phyloP scores from a whole-genome alignment of 441 rosid genomes.

The Sinapis alba region DNA sequence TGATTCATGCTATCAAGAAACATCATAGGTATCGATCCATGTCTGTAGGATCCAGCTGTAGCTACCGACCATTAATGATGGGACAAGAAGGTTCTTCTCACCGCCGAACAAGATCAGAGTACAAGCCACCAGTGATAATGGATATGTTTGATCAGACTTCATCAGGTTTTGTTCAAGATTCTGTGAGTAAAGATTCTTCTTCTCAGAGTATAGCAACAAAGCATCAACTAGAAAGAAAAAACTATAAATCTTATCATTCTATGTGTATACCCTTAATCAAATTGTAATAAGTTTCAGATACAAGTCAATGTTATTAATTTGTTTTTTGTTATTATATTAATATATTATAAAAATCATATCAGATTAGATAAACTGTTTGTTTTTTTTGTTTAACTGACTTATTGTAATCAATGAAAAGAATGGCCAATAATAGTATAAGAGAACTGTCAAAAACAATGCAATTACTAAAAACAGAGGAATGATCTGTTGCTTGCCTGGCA shows the following conservation, averaged over 20 bases:
- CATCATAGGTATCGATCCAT: slow-evolving; percentile 45
- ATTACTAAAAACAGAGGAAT: slow-evolving; percentile 18
- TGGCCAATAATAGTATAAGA: slow-evolving; percentile 29
- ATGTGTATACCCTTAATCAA: too few species aligned
- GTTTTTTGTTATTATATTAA: background rate
- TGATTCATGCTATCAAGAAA: slow-evolving; percentile 57
- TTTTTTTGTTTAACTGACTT: background rate
- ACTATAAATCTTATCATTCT: background rate
- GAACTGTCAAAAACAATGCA: slow-evolving; percentile 12
- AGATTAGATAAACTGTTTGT: background rate
- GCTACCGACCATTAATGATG: slow-evolving; percentile 56
- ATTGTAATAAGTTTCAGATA: background rate
- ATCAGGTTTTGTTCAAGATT: slow-evolving; percentile 28
- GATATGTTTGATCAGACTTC: slow-evolving; percentile 33
- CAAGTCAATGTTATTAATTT: background rate
- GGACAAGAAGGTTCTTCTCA: slow-evolving; percentile 46
- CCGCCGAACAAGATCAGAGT: slow-evolving; percentile 51
- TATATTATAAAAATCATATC: background rate
- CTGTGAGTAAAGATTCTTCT: slow-evolving; percentile 11
- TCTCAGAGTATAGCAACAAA: slow-evolving; percentile 22
- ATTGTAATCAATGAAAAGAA: slow-evolving; percentile 13
- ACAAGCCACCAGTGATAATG: slow-evolving; percentile 43
- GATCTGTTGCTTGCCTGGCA: slow-evolving; percentile 1
- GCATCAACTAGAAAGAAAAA: background rate
- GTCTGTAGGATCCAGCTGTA: slow-evolving; percentile 53